Evolutionary conservation across 441 rosid species (phyloP), one percentile per base, ranked within the genome.

Genomic region (Brassica hybrid): DNA sequence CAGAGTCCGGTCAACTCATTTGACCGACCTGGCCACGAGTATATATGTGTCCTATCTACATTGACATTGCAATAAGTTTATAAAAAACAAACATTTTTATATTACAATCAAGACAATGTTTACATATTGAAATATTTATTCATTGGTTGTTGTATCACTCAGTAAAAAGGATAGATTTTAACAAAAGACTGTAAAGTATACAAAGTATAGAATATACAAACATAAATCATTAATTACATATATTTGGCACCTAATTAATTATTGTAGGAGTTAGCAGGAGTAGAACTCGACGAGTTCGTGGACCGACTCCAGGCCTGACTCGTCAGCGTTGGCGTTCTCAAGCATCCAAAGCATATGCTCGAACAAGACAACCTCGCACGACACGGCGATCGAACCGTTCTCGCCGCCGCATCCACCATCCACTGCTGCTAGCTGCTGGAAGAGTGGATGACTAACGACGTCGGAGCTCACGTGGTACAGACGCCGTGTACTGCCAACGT

Each of bases 261-360:
- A 63, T 54, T n/a, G 5, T n/a, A 69, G 10, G 25, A 63, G 63
- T 86, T 82, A 93, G 60, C 91, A 93, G 10, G 90, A 88, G 81
- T 93, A 93, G 83, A 88, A 93, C 77, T 90, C 89, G 32, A 84
- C 94, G 7, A 93, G 88, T 79, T 93, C 97, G 27, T 88, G 86
- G 56, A 90, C 48, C 0, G 97, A 88, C 79, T 90, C 95, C 0
- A 90, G 88, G 7, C 85, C 88, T 6, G 91, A 83, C 72, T 79
- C 82, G 45, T 90, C 94, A 0, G 87, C 94, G 69, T 87, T 92
- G 0, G 89, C 92, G 54, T 89, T 91, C 45, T 91, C 94, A 10
- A 93, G 80, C 98, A 93, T 93, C 98, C 97, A 93, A 17, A 93
- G 95, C 84, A 91, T 77, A 84, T 93, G 98, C 75, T 93, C 98